phyloP scores from a whole-genome alignment of 495 filamentous ascomycete species.

The Penicillium cosmopolitanum region DNA sequence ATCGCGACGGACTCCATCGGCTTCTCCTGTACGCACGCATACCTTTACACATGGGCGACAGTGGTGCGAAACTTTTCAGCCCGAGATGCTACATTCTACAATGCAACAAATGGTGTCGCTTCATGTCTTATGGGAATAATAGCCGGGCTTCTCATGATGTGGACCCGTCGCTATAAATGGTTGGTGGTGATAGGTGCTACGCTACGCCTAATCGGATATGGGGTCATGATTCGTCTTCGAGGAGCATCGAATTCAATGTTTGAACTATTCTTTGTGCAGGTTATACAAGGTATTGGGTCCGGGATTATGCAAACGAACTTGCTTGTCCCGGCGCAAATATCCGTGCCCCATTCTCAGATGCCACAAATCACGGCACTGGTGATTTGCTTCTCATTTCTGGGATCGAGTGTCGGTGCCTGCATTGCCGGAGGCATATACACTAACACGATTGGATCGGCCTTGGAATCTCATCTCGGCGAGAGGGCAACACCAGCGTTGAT shows the following conservation, averaged over 20 bases:
- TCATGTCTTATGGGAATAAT: conserved; percentile 47
- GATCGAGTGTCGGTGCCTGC: conserved; percentile 49
- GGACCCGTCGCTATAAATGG: conserved; percentile 50
- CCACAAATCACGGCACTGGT: conserved; percentile 52
- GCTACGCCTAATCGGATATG: conserved; percentile 51
- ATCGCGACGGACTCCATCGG: conserved; percentile 45
- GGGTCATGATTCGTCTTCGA: conserved; percentile 52
- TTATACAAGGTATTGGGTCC: conserved; percentile 51
- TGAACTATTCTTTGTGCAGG: conserved; percentile 51
- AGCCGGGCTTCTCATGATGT: conserved; percentile 45
- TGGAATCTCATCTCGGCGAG: conserved; percentile 35
- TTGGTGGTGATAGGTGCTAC: conserved; percentile 42
- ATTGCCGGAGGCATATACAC: conserved; percentile 55
- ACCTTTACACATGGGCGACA: conserved; percentile 51
- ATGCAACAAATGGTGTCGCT: conserved; percentile 48
- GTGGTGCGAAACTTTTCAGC: conserved; percentile 45
- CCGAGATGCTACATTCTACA: conserved; percentile 49
- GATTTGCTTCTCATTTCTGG: conserved; percentile 46
- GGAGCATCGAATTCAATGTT: conserved; percentile 46
- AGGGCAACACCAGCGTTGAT: conserved; percentile 29
- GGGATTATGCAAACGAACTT: conserved; percentile 50
- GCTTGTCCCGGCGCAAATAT: conserved; percentile 48
- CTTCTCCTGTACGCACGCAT: conserved; percentile 47
- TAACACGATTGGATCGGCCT: conserved; percentile 36
- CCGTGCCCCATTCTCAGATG: conserved; percentile 48